Evolutionary conservation across 2,329 filamentous ascomycete species (phyloP), one percentile per base, ranked within the genome.

Genomic region (Leptographium flavum): DNA sequence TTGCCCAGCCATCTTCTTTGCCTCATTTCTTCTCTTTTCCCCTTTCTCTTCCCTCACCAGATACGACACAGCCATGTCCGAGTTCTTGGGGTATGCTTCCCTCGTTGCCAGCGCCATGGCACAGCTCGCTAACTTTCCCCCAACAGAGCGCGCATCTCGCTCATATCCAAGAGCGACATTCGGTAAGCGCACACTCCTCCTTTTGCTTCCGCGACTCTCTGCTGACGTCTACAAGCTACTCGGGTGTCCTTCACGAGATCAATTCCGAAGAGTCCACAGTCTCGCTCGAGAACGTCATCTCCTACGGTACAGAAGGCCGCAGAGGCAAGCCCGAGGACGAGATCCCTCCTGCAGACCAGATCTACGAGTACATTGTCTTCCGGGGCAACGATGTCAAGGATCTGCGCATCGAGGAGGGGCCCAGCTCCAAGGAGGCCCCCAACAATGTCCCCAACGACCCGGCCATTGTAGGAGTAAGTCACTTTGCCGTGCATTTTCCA

Each of bases 351-450:
- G 90, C 86, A 30, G 81, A 92, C 50, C 85, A 85, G 60, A 76
- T 94, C 58, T 98, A 95, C 70, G 92, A 96, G 62, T 96, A 95
- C 68, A 96, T 98, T 59, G 87, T 98, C 53, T 98, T 98, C 65
- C 83, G 90, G 49, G 92, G 92, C 56, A 95, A 87, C 63, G 92
- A 98, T 70, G 92, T 98, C 60, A 98, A 98, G 67, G 92, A 98
- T 63, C 73, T 98, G 57, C 84, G 87, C 57, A 90, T 98, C 58
- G 88, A 94, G 58, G 83, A 94, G 56, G 76, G 81, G 39, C 78
- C 83, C 35, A 76, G 79, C 55, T 76, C 78, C 56, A 80, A 85
- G 62, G 79, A 87, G 59, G 79, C 81, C 56, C 81, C 81, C 48
- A 81, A 83, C 43, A 77, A 80, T 52, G 78, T 94, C 57, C 88